Conservation (phyloP, 2,329 filamentous ascomycete species). For the Botryotinia narcissicola region DNA sequence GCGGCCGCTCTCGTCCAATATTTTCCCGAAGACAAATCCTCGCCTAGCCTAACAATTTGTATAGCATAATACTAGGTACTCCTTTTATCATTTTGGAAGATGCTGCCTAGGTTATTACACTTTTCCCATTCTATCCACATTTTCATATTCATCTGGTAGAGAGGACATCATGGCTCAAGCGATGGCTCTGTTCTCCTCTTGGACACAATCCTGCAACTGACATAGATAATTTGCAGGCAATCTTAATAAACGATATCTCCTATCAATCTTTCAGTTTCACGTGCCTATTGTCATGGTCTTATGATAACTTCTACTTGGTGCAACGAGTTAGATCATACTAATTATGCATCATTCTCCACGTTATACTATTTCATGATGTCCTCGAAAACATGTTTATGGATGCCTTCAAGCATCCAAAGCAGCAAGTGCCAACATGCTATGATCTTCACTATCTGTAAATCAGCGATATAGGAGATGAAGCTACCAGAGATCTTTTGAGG, state of each 20-base stretch:
- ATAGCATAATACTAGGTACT: not conserved
- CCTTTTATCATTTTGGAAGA: not conserved
- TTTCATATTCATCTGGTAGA: not conserved
- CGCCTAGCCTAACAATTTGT: not conserved
- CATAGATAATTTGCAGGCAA: not conserved
- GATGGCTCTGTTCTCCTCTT: not conserved
- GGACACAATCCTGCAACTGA: too few relatives aligned
- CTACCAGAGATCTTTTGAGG: not conserved
- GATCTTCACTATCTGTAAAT: not conserved
- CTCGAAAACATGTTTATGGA: not conserved
- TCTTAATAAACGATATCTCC: not conserved
- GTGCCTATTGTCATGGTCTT: not conserved
- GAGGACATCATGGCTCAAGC: not conserved
- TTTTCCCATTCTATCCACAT: not conserved
- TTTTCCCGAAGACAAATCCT: not conserved
- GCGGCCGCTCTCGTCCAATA: not conserved
- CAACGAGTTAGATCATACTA: not conserved
- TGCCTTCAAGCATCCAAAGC: not conserved
- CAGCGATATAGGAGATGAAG: not conserved
- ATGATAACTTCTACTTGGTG: not conserved
- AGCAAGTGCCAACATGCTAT: not conserved
- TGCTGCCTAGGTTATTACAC: not conserved
- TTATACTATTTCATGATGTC: not conserved
- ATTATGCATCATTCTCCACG: not conserved
- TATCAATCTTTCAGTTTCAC: not conserved